Evolutionary conservation across 108 stramenopile genomes (phyloP).

Genomic region (Cyclotella cryptica): DNA sequence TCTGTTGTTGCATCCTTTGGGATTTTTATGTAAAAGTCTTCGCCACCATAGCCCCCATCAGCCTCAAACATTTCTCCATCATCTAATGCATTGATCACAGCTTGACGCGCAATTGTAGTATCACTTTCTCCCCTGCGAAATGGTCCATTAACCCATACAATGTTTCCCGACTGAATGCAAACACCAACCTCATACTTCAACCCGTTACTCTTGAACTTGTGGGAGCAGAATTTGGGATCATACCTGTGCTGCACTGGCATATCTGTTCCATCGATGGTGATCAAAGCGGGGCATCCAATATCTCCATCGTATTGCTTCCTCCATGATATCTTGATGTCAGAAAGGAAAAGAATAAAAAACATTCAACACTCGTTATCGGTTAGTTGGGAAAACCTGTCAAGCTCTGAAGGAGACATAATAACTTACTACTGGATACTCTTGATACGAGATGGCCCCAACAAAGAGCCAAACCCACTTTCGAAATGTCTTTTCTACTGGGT

Average conservation of each 20-base stretch:
- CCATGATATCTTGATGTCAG: conserved; percentile 19
- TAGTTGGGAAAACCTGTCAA: background rate
- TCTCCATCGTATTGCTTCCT: conserved; percentile 8
- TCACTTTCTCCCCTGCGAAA: conserved; percentile 21
- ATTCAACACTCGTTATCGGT: background rate
- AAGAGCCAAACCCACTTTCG: conserved; percentile 35
- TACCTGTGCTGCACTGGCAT: conserved; percentile 31
- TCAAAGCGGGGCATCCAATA: conserved; percentile 2
- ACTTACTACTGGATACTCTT: conserved; percentile 34
- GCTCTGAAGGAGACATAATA: background rate
- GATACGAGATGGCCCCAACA: conserved; percentile 30
- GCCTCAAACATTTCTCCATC: conserved; percentile 25
- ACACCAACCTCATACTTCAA: conserved; percentile 43
- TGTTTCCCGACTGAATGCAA: conserved; percentile 27
- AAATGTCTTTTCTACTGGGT: conserved; percentile 29
- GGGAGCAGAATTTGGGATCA: conserved; percentile 19
- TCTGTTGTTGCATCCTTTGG: background rate
- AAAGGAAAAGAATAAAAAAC: conserved; percentile 4
- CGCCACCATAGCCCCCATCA: conserved; percentile 20
- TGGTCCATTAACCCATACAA: conserved; percentile 42
- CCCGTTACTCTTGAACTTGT: conserved; percentile 27
- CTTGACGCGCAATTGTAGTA: conserved; percentile 14
- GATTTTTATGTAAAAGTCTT: conserved; percentile 7
- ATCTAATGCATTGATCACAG: conserved; percentile 9
- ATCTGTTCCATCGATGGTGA: conserved; percentile 32